A percentile compares a stretch with the other conserved stretches of the same genome.
These are phyloP conservation scores for Phialocephala sp. DNA, from an alignment of 2,329 filamentous ascomycete species.

Conservation along the genomic window DNA sequence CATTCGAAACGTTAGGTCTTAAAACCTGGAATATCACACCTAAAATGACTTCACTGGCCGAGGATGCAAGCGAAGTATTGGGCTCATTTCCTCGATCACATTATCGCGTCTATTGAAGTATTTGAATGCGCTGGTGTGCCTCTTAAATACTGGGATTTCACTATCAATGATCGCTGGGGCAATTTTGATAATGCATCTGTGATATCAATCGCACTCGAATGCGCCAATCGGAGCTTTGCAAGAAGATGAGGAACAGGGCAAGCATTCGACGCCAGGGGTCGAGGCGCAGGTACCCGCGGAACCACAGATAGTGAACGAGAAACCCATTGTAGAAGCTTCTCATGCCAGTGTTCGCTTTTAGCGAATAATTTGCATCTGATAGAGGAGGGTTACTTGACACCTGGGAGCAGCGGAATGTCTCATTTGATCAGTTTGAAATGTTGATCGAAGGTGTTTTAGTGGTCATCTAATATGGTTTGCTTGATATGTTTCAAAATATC, in stretches of 20 bases:
- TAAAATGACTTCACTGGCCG: slow-evolving; percentile 1
- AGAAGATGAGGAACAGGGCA: slow-evolving; percentile 21
- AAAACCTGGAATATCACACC: slow-evolving; percentile 10
- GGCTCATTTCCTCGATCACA: slow-evolving; percentile 6
- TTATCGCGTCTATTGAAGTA: slow-evolving; percentile 1
- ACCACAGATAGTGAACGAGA: slow-evolving; percentile 9
- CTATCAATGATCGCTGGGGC: slow-evolving; percentile 20
- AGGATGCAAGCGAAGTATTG: not conserved
- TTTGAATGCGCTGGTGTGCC: slow-evolving; percentile 1
- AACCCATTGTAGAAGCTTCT: slow-evolving; percentile 21
- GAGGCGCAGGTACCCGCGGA: slow-evolving; percentile 30
- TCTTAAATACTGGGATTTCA: slow-evolving; percentile 9
- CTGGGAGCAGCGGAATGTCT: not conserved
- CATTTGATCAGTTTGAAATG: slow-evolving; percentile 4
- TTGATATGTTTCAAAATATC: slow-evolving; percentile 8
- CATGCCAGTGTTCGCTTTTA: not conserved
- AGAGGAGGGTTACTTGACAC: not conserved
- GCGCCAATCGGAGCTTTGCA: slow-evolving; percentile 10
- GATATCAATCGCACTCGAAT: slow-evolving; percentile 3
- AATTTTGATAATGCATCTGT: slow-evolving; percentile 23
- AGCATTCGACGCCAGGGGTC: slow-evolving; percentile 11
- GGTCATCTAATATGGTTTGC: slow-evolving; percentile 4
- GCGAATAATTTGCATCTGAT: slow-evolving; percentile 11
- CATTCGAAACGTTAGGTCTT: slow-evolving; percentile 18
- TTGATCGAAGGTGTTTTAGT: not conserved